Percentiles rank a stretch among this genome's conserved stretches.
phyloP scores from a whole-genome alignment of 805 yeast genomes.

The Saccharomycopsis microspora region DNA sequence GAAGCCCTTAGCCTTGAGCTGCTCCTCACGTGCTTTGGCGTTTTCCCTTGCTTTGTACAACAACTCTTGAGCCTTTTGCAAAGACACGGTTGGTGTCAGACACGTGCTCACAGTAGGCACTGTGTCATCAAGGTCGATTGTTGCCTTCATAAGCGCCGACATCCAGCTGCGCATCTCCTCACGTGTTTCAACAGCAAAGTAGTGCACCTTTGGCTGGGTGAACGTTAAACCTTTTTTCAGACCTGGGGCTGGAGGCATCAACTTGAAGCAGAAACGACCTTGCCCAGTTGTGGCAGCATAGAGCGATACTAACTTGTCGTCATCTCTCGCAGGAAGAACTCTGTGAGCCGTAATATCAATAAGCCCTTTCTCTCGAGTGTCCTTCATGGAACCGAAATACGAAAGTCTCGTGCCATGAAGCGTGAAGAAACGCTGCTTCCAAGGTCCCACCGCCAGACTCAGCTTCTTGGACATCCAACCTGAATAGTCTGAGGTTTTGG shows the following conservation, averaged over 20 bases:
- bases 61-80: slow-evolving; percentile 78
- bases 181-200: slow-evolving; percentile 84
- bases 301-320: slow-evolving; percentile 74
- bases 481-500: slow-evolving; percentile 59
- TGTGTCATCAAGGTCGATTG: slow-evolving; percentile 88
- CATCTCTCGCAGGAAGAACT: slow-evolving; percentile 74
- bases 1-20: slow-evolving; percentile 18
- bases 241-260: slow-evolving; percentile 97
- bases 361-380: slow-evolving; percentile 78
- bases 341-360: slow-evolving; percentile 94
- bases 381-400: slow-evolving; percentile 70
- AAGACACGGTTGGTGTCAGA: slow-evolving; percentile 88
- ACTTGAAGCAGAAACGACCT: slow-evolving; percentile 86
- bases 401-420: slow-evolving; percentile 89
- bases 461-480: slow-evolving; percentile 98
- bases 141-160: slow-evolving; percentile 88
- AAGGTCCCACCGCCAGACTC: slow-evolving; percentile 70
- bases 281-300: slow-evolving; percentile 91
- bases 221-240: slow-evolving; percentile 89
- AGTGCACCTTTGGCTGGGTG: slow-evolving; percentile 92
- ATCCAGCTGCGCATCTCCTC: slow-evolving; percentile 95
- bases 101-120: slow-evolving; percentile 90
- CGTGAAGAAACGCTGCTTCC: slow-evolving; percentile 80
- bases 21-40: slow-evolving; percentile 42
- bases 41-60: slow-evolving; percentile 75